Percentiles rank a stretch among this genome's conserved stretches.
Evolutionary conservation across 78 protist genomes (phyloP).

Genomic region (Pigoraptor vietnamica): DNA sequence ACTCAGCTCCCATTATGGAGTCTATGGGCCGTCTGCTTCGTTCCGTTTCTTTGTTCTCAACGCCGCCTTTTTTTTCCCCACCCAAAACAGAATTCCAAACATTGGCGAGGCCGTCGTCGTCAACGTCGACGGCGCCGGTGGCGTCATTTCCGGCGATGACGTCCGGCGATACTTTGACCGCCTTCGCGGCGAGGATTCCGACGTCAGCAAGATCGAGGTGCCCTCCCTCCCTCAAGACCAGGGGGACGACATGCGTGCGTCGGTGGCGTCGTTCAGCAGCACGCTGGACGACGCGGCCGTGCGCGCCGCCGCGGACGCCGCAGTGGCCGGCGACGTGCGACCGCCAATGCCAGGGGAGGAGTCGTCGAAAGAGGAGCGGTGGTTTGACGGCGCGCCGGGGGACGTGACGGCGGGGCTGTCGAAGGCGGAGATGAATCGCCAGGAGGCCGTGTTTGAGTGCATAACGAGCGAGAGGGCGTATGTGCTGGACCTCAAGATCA

Average conservation of each 20-base stretch:
- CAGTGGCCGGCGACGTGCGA: not conserved
- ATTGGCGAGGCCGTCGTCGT: not conserved
- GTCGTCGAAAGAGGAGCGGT: not conserved
- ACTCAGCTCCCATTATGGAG: too few relatives aligned
- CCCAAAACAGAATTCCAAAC: not conserved
- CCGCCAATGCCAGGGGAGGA: not conserved
- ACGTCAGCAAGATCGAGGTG: not conserved
- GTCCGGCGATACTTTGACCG: not conserved
- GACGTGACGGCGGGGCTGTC: not conserved
- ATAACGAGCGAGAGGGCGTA: not conserved
- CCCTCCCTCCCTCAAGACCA: not conserved
- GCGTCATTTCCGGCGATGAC: not conserved
- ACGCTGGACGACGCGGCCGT: not conserved
- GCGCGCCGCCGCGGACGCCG: not conserved
- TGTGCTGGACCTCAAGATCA: not conserved
- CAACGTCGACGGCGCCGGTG: not conserved
- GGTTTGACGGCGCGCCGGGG: not conserved
- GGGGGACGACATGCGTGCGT: not conserved
- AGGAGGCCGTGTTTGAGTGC: not conserved
- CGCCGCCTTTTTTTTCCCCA: not conserved
- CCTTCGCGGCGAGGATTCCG: not conserved
- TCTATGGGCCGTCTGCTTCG: too few relatives aligned
- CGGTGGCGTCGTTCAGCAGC: not conserved
- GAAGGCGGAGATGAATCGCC: not conserved
- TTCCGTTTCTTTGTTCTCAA: too few relatives aligned